Conservation (phyloP, 495 filamentous ascomycete species). For the Penicillium paradoxum region DNA sequence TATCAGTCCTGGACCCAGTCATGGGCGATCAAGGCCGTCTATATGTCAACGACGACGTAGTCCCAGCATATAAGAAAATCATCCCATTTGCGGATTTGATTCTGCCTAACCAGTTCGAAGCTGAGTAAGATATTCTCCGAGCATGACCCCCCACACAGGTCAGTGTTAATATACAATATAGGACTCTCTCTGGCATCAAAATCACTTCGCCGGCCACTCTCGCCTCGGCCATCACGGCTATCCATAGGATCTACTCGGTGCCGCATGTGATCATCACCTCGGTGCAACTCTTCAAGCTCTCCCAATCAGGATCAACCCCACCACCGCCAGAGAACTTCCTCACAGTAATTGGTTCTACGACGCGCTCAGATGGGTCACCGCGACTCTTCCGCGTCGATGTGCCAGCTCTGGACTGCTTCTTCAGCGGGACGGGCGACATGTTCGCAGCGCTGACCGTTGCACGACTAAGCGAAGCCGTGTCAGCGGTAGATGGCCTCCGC, state of each 20-base stretch:
- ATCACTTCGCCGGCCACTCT: conserved; percentile 73
- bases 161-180: conserved; percentile 26
- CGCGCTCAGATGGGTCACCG: conserved; percentile 53
- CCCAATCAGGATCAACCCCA: conserved; percentile 34
- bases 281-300: conserved; percentile 49
- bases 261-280: conserved; percentile 95
- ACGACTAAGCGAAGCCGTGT: conserved; percentile 78
- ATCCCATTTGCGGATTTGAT: conserved; percentile 82
- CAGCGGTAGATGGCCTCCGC: conserved; percentile 35
- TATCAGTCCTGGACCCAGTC: conserved; percentile 81
- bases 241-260: conserved; percentile 71
- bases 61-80: conserved; percentile 81
- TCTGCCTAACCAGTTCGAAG: conserved; percentile 94
- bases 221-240: conserved; percentile 62
- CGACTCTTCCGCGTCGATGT: conserved; percentile 80
- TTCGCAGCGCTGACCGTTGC: conserved; percentile 88
- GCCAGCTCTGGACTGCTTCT: conserved; percentile 84
- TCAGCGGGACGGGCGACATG: conserved; percentile 96
- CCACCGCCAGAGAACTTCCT: conserved; percentile 47
- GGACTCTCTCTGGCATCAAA: conserved; percentile 73
- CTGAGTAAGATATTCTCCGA: conserved; percentile 60
- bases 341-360: conserved; percentile 74
- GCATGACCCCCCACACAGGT: background rate
- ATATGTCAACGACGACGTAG: conserved; percentile 84
- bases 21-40: conserved; percentile 94